phyloP scores from a whole-genome alignment of 2,329 filamentous ascomycete species.

The Sporothrix protearum region DNA sequence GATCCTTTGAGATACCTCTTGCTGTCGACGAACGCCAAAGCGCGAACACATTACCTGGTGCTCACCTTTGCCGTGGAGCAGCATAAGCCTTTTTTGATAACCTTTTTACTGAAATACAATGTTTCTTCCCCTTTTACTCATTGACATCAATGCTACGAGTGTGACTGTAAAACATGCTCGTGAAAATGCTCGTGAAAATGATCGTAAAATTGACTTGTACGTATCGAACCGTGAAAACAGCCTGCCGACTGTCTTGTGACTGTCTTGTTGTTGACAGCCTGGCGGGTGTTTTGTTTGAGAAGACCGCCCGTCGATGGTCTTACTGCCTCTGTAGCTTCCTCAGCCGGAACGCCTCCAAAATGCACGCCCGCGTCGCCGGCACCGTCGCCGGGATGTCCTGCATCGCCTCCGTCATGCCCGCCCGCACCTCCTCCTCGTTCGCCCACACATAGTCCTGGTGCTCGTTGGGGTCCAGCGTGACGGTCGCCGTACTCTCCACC shows the following conservation, averaged over 20 bases:
- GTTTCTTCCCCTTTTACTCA: background rate
- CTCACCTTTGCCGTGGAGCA: background rate
- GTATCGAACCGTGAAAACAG: too few relatives aligned
- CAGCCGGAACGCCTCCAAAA: slow-evolving; percentile 27
- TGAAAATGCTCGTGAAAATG: too few relatives aligned
- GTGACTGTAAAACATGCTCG: background rate
- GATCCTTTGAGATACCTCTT: slow-evolving; percentile 1
- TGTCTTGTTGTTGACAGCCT: background rate
- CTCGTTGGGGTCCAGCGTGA: slow-evolving; percentile 36
- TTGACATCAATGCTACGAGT: background rate
- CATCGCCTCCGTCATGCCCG: slow-evolving; percentile 15
- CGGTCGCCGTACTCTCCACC: slow-evolving; percentile 24
- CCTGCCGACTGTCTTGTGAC: background rate
- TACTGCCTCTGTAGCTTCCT: background rate
- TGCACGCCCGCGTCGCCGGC: background rate
- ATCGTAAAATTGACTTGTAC: too few relatives aligned
- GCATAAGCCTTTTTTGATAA: background rate
- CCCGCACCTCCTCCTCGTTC: slow-evolving; percentile 35
- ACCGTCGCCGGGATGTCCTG: slow-evolving; percentile 20
- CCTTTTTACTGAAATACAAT: background rate
- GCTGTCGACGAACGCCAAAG: background rate
- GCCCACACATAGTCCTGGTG: slow-evolving; percentile 38
- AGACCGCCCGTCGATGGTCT: background rate
- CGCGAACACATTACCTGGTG: background rate
- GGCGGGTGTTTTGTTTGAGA: background rate